Conservation (phyloP, 1,139 yeast species). For the Blastobotrys illinoisensis region DNA sequence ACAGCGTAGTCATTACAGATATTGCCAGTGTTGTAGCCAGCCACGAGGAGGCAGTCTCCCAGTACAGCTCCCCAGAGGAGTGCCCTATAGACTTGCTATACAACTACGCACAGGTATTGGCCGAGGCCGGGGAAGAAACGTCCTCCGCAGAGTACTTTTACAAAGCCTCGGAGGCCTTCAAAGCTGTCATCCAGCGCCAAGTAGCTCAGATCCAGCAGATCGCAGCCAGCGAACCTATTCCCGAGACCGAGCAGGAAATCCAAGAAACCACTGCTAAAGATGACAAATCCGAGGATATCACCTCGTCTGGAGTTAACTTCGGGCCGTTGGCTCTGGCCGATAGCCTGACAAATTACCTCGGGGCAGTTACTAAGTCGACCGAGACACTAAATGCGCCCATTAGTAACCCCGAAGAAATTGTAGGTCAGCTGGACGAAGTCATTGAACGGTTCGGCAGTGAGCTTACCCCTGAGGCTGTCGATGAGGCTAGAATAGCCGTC, state of each 20-base stretch:
- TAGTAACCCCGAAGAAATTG: background rate
- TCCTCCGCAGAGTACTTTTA: constrained; percentile 15
- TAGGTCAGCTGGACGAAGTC: constrained; percentile 3
- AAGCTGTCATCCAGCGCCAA: constrained; percentile 20
- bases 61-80: constrained; percentile 10
- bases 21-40: constrained; percentile 15
- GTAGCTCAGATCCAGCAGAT: constrained; percentile 9
- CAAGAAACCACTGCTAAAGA: too few relatives aligned
- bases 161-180: constrained; percentile 20
- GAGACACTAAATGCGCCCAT: background rate
- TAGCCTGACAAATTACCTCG: background rate
- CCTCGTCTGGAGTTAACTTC: background rate
- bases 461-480: background rate
- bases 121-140: constrained; percentile 26
- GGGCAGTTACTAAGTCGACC: background rate
- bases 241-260: too few relatives aligned
- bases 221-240: constrained; percentile 1
- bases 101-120: constrained; percentile 27
- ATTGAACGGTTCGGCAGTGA: background rate
- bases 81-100: constrained; percentile 23
- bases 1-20: constrained; percentile 13
- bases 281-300: background rate
- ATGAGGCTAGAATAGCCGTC: constrained; percentile 18
- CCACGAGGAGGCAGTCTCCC: constrained; percentile 16
- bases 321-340: background rate